Base-by-base conservation (phyloP, 1,139 yeast species). In the Blastobotrys proliferans region DNA sequence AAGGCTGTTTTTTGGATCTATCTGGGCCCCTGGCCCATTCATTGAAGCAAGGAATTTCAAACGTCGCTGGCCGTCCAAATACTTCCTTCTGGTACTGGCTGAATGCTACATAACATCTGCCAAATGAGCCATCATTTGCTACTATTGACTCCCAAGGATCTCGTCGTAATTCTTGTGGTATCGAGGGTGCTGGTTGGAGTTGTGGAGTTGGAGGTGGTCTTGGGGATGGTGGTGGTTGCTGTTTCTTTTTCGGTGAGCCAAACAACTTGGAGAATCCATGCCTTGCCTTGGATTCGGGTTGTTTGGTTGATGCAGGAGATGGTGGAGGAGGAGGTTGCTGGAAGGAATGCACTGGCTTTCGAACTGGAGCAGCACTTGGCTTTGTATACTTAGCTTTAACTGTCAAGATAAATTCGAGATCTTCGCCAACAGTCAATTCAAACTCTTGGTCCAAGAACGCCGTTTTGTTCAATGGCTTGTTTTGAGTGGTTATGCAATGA, bases 41-140 rank as follows among this genome's bases (percentile, higher is more conserved):
- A 58, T 87, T 87, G 61, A 76, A 76, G 56, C 92, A 75, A 13
- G 79, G 76, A 45, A 86, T 63, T 42, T 74, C 73, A 55, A 78
- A 74, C 40, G 69, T 69, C 35, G 69, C 67, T 0, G 79, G 70
- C 41, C 67, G 65, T 21, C 85, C 83, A 16, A 74, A 75, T 25
- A 82, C 68, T 34, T 70, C 71, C 20, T 69, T 64, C 54, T 79
- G 80, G 54, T 76, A 76, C 49, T 79, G 79, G 33, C 75, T 73
- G 51, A 88, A 75, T 38, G 75, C 76, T 45, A 88, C 69, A 52
- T 80, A 79, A 47, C 86, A 76, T 52, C 90, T 73, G 2, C 86
- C 95, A 68, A 85, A 87, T 9, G 95, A 83, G 1, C 97, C 97
- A 64, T 90, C 97, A 40, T 70, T 71, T 2, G 95, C 95, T 51